Conservation (phyloP, 805 yeast species). For the Alloascoidea africana region DNA sequence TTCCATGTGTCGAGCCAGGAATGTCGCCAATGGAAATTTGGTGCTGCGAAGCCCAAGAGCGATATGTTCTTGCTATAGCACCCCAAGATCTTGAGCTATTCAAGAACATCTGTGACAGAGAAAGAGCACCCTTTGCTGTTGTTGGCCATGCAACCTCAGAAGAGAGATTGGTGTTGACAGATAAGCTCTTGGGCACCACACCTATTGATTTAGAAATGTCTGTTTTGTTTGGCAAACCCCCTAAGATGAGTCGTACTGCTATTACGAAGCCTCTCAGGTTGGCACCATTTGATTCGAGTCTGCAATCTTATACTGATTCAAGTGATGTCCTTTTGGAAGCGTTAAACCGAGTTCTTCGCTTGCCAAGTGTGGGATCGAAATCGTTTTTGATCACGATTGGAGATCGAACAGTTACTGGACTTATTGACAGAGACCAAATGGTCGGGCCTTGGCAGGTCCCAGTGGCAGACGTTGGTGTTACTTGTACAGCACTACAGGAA, state of each 20-base stretch:
- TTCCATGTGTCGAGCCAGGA: conserved; percentile 85
- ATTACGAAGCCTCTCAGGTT: conserved; percentile 39
- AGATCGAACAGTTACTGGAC: conserved; percentile 94
- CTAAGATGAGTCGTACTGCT: conserved; percentile 78
- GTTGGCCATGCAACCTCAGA: conserved; percentile 91
- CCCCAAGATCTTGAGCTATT: conserved; percentile 61
- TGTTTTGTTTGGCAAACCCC: conserved; percentile 90
- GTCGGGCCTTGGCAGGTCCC: conserved; percentile 99
- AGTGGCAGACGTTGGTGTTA: conserved; percentile 95
- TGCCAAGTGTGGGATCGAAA: conserved; percentile 93
- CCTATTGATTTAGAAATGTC: conserved; percentile 96
- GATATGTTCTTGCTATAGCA: conserved; percentile 88
- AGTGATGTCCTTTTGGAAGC: conserved; percentile 42
- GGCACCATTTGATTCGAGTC: conserved; percentile 16
- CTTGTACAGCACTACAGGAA: conserved; percentile 79
- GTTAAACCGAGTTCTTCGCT: conserved; percentile 62
- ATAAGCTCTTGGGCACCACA: conserved; percentile 57
- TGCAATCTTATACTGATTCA: conserved; percentile 13
- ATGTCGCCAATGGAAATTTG: conserved; percentile 99
- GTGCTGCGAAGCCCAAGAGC: conserved; percentile 99
- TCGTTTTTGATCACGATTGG: conserved; percentile 94
- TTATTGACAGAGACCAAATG: conserved; percentile 94
- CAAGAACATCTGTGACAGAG: conserved; percentile 76
- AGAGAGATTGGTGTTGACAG: conserved; percentile 68
- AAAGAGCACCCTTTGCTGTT: conserved; percentile 91